Percentiles rank a stretch among this genome's conserved stretches.
Evolutionary conservation across 2,329 filamentous ascomycete genomes (phyloP).

Genomic region (Capronia coronata): DNA sequence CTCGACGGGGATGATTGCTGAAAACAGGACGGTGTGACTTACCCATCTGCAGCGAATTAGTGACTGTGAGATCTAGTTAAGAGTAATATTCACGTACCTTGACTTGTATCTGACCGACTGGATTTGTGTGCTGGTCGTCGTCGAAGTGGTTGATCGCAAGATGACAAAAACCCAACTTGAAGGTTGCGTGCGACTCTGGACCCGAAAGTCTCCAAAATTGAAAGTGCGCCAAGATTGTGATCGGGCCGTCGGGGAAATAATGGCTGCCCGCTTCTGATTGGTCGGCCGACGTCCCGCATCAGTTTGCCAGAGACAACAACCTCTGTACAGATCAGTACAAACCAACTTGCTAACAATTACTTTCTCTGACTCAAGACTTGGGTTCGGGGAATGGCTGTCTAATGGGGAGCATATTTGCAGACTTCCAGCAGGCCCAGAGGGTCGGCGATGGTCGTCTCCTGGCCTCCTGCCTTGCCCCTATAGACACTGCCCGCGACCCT

Average conservation of each 20-base stretch:
- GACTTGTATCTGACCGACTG: constrained; percentile 30
- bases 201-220: constrained; percentile 2
- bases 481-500: constrained; percentile 56
- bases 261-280: constrained; percentile 9
- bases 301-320: constrained; percentile 4
- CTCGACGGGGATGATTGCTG: background rate
- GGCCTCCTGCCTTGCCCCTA: constrained; percentile 67
- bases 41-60: constrained; percentile 52
- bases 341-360: background rate
- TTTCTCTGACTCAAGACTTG: background rate
- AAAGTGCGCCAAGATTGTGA: constrained; percentile 5
- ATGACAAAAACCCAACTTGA: constrained; percentile 1
- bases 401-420: constrained; percentile 68
- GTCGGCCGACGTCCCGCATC: constrained; percentile 6
- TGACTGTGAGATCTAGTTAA: constrained; percentile 23
- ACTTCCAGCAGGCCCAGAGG: constrained; percentile 64
- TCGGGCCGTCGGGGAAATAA: background rate
- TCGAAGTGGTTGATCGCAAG: constrained; percentile 25
- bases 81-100: constrained; percentile 42
- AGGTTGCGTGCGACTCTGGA: background rate
- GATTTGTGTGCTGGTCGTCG: constrained; percentile 35
- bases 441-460: constrained; percentile 64
- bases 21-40: constrained; percentile 38
- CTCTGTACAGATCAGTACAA: background rate
- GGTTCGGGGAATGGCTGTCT: background rate